Conservation (phyloP, 495 filamentous ascomycete genomes). For the Xylaria scruposa region DNA sequence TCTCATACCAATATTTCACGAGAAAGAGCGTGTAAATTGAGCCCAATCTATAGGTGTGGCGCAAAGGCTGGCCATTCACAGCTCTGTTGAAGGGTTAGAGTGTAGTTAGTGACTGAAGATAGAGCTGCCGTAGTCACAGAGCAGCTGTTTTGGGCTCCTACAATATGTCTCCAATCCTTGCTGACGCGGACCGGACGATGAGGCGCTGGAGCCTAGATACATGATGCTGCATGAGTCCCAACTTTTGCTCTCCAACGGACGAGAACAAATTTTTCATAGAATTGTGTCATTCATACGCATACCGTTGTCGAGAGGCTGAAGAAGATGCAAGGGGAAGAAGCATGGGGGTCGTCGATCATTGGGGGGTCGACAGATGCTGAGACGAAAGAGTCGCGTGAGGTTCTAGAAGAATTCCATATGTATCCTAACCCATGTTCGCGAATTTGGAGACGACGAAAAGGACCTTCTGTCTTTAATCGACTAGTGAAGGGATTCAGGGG, state of each 20-base stretch:
- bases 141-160: background rate
- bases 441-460: constrained; percentile 7
- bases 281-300: constrained; percentile 11
- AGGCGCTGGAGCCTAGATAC: background rate
- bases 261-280: constrained; percentile 11
- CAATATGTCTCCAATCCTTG: background rate
- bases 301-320: constrained; percentile 18
- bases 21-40: background rate
- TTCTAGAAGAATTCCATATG: constrained; percentile 23
- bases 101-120: background rate
- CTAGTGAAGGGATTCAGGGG: background rate
- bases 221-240: background rate
- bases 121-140: background rate
- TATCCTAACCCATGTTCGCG: background rate
- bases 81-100: background rate
- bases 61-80: constrained; percentile 4
- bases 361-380: background rate
- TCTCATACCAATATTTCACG: background rate
- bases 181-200: background rate
- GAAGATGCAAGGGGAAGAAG: constrained; percentile 8
- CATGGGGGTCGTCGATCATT: constrained; percentile 16
- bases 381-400: background rate
- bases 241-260: background rate
- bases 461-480: background rate
- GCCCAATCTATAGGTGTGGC: background rate